These are phyloP conservation scores for Epichloe sylvatica DNA, from an alignment of 2,329 filamentous ascomycete species.

Conservation along the genomic window DNA sequence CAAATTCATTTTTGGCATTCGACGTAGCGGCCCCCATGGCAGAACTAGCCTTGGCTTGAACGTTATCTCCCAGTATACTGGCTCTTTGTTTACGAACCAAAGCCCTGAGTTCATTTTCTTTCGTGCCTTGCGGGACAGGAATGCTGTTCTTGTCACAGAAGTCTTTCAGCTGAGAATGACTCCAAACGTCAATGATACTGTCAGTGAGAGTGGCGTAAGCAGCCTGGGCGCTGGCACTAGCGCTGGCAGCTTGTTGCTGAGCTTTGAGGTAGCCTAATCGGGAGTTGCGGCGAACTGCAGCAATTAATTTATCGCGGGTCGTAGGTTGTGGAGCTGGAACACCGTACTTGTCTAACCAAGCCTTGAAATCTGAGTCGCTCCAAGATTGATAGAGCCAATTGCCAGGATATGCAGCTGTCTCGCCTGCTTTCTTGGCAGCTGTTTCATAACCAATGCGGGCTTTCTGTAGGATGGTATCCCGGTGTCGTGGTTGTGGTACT, in stretches of 20 bases:
- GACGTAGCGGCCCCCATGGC: conserved; percentile 60
- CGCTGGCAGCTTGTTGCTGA: conserved; percentile 45
- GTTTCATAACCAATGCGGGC: conserved; percentile 70
- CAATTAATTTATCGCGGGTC: conserved; percentile 75
- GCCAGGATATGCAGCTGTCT: conserved; percentile 76
- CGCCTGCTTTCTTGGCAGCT: conserved; percentile 57
- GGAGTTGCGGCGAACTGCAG: conserved; percentile 79
- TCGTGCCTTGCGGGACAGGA: conserved; percentile 76
- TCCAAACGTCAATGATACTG: conserved; percentile 78
- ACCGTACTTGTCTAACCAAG: conserved; percentile 81
- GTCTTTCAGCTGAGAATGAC: conserved; percentile 76
- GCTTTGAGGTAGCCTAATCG: conserved; percentile 59
- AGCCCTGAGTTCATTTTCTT: conserved; percentile 76
- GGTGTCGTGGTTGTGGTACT: conserved; percentile 74
- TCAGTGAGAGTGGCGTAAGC: conserved; percentile 68
- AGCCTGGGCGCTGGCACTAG: conserved; percentile 50
- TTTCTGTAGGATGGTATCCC: conserved; percentile 66
- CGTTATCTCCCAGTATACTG: conserved; percentile 52
- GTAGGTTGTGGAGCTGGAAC: conserved; percentile 74
- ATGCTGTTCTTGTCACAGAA: conserved; percentile 87
- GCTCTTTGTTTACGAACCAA: conserved; percentile 79
- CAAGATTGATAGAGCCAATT: conserved; percentile 88
- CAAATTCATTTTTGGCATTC: conserved; percentile 61
- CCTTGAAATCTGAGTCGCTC: conserved; percentile 87
- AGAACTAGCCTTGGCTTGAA: conserved; percentile 41